These are phyloP conservation scores for Nicotiana knightiana DNA, from an alignment of 257 asterid genomes.

Conservation along the genomic window DNA sequence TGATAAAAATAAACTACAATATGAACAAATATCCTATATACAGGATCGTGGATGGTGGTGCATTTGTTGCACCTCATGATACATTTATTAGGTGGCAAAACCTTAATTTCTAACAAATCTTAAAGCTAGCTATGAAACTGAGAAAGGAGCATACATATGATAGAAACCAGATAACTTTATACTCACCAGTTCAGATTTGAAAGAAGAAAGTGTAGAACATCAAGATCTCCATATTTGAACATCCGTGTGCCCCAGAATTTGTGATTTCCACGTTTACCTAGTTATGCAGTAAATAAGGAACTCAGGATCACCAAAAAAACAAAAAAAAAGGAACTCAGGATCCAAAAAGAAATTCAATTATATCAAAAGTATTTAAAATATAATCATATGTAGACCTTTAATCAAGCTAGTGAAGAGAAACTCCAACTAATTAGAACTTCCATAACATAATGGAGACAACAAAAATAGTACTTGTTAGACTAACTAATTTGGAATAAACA, in stretches of 20 bases:
- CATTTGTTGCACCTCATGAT: not conserved
- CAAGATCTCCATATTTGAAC: conserved; percentile 90
- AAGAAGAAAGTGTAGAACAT: conserved; percentile 94
- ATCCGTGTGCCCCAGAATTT: conserved; percentile 99
- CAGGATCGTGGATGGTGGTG: not conserved
- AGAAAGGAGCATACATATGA: conserved; percentile 4
- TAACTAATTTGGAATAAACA: not conserved
- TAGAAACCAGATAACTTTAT: not conserved
- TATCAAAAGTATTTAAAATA: not conserved
- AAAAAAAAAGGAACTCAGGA: not conserved
- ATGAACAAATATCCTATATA: not conserved
- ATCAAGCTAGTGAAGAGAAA: not conserved
- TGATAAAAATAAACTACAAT: not conserved
- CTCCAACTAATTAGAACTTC: not conserved
- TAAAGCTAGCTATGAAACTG: conserved; percentile 1
- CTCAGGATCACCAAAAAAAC: not conserved
- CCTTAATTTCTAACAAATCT: not conserved
- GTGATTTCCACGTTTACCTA: conserved; percentile 96
- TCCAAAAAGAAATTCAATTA: not conserved
- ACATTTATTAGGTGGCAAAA: not conserved
- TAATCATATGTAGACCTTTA: not conserved
- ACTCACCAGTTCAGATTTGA: conserved; percentile 91
- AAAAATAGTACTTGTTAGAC: not conserved
- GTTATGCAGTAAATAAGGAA: conserved; percentile 14
- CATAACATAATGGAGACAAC: not conserved